Conservation (phyloP, 768 basidiomycete species). For the Lentinula raphanica region DNA sequence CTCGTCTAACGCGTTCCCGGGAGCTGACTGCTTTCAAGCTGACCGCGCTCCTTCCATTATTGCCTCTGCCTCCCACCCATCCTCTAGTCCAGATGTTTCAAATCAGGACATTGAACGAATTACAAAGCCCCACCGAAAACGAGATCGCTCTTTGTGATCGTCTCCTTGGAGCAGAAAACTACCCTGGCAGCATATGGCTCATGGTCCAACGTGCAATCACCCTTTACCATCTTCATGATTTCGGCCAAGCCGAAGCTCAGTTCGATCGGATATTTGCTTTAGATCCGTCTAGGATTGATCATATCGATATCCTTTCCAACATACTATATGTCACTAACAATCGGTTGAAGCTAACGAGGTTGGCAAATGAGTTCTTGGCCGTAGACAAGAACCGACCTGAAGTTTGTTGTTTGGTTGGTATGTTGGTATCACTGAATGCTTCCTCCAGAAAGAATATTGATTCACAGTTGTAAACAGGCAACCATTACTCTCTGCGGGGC, state of each 20-base stretch:
- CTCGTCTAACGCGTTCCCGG: neutral
- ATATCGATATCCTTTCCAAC: slow-evolving; percentile 94
- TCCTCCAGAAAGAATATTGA: neutral
- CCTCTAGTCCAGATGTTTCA: slow-evolving; percentile 67
- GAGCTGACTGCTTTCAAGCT: slow-evolving; percentile 26
- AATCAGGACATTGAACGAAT: slow-evolving; percentile 82
- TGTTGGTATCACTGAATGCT: slow-evolving; percentile 22
- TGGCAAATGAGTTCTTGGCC: slow-evolving; percentile 87
- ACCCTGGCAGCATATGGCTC: slow-evolving; percentile 80
- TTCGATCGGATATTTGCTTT: slow-evolving; percentile 77
- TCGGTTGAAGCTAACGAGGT: slow-evolving; percentile 77
- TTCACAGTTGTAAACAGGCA: slow-evolving; percentile 54
- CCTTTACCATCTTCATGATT: slow-evolving; percentile 90
- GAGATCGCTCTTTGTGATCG: slow-evolving; percentile 79
- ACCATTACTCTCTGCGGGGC: slow-evolving; percentile 88
- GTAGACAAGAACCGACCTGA: slow-evolving; percentile 93
- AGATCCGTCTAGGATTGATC: slow-evolving; percentile 89
- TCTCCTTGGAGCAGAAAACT: slow-evolving; percentile 63
- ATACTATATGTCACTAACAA: slow-evolving; percentile 95
- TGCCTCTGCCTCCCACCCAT: slow-evolving; percentile 42
- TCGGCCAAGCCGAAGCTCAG: slow-evolving; percentile 75
- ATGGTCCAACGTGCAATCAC: slow-evolving; percentile 84
- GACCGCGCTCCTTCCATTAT: slow-evolving; percentile 41
- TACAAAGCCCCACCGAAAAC: slow-evolving; percentile 84
- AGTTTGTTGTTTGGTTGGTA: slow-evolving; percentile 93